Base-by-base conservation (phyloP, 208 protist species). In the Leptomonas pyrrhocoris region DNA sequence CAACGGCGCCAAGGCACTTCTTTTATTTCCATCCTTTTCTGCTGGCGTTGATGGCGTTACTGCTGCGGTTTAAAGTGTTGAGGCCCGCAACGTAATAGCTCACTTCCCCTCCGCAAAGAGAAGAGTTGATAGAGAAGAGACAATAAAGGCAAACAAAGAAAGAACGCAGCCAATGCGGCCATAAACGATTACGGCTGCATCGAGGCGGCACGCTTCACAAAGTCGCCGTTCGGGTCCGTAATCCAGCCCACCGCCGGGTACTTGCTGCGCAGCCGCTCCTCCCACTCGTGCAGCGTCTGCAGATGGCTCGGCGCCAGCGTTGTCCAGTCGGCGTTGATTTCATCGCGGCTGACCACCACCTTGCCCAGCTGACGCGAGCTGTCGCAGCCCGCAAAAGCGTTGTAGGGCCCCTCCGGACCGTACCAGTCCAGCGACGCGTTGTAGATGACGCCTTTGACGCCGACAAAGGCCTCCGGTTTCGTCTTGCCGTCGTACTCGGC, bases 391-490 rank as follows among this genome's bases (percentile, higher is more conserved):
- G 92, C 83, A 77, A 96, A 96, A 48, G 86, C 88, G 63, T 88
- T 92, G 85, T 96, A 96, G 2, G 88, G 86, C 19, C 80, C 74
- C 16, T 84, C 80, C 0, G 83, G 77, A 1, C 92, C 92, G 63
- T 96, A 96, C 68, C 85, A 94, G 43, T 90, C 83, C 40, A 84
- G 60, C 2, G 85, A 83, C 19, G 71, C 89, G 58, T 91, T 92
- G 84, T 96, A 96, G 64, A 96, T 77, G 62, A 95, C 69, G 23
- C 92, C 92, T 64, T 94, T 94, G 49, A 94, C 86, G 18, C 76
- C 89, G 1, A 96, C 77, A 45, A 96, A 94, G 1, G 79, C 85
- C 49, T 81, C 61, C 36, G 90, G 90, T 48, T 79, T 86, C 57
- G 57, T 74, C 16, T 66, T 70, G 58, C 86, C 90, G 61, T 96